Evolutionary conservation across 495 filamentous ascomycete genomes (phyloP).

Genomic region (Penicillium cinerascens): DNA sequence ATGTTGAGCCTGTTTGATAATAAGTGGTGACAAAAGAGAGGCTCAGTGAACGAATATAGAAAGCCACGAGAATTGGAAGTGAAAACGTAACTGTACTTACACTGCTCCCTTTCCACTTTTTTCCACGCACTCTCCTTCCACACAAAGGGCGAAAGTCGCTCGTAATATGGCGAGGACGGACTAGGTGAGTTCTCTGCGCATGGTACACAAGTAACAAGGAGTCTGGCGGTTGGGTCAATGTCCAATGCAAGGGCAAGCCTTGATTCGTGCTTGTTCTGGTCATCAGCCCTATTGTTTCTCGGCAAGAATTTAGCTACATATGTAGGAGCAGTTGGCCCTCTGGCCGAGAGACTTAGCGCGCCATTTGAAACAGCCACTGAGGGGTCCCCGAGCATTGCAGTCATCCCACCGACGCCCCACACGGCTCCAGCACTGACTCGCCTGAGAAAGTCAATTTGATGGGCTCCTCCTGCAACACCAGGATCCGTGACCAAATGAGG

Average conservation of each 20-base stretch:
- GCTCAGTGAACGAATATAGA: neutral
- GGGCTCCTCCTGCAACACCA: constrained; percentile 6
- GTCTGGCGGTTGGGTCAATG: constrained; percentile 63
- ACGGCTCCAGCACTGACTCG: constrained; percentile 64
- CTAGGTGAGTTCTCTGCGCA: constrained; percentile 17
- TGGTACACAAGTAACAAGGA: constrained; percentile 46
- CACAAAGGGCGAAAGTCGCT: constrained; percentile 32
- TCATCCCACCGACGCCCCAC: constrained; percentile 77
- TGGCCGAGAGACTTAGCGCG: constrained; percentile 58
- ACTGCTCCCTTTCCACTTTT: constrained; percentile 41
- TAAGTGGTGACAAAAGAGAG: neutral
- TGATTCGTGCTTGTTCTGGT: constrained; percentile 65
- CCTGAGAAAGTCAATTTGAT: constrained; percentile 13
- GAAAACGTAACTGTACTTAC: constrained; percentile 37
- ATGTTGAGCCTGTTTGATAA: constrained; percentile 1
- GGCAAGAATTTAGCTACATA: constrained; percentile 67
- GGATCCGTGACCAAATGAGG: constrained; percentile 36
- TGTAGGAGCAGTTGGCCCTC: constrained; percentile 70
- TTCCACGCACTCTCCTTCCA: constrained; percentile 64
- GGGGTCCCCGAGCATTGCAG: constrained; percentile 43
- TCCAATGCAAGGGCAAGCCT: constrained; percentile 79
- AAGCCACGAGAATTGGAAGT: neutral
- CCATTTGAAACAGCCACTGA: constrained; percentile 54
- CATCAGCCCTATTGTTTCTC: constrained; percentile 50
- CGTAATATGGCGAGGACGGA: constrained; percentile 32